Conservation (phyloP, 257 asterid species). For the Lantana camara region DNA sequence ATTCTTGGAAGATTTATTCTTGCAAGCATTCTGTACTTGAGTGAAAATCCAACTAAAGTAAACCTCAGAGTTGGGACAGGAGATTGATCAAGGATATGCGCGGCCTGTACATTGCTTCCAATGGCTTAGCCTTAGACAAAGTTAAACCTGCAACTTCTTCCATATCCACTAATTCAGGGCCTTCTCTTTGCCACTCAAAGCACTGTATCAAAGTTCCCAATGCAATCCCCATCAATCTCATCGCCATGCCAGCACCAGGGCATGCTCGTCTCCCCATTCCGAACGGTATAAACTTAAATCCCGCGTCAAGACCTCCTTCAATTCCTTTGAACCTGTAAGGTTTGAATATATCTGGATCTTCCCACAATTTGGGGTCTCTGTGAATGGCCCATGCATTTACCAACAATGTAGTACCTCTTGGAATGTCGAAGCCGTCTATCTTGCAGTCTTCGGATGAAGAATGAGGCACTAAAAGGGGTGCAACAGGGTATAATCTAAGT, state of each 20-base stretch:
- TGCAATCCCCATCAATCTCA: constrained; percentile 26
- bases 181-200: constrained; percentile 43
- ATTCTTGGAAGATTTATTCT: no score
- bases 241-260: constrained; percentile 34
- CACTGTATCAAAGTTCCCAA: constrained; percentile 39
- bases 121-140: constrained; percentile 28
- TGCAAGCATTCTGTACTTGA: no score
- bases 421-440: constrained; percentile 21
- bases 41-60: no score
- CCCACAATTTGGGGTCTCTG: background rate
- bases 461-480: constrained; percentile 35
- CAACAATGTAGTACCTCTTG: constrained; percentile 27
- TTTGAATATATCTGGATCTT: constrained; percentile 17
- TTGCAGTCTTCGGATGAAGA: constrained; percentile 29
- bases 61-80: constrained; percentile 18
- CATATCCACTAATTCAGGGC: constrained; percentile 20
- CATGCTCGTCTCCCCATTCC: constrained; percentile 43
- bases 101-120: constrained; percentile 33
- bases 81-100: constrained; percentile 7
- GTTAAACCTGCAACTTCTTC: constrained; percentile 28
- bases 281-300: constrained; percentile 28
- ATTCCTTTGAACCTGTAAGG: constrained; percentile 28
- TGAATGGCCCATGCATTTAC: constrained; percentile 20
- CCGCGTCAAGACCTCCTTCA: background rate
- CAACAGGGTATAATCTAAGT: constrained; percentile 28